These are phyloP conservation scores for Fusarium metavorans DNA, from an alignment of 2,329 filamentous ascomycete genomes.

Conservation along the genomic window DNA sequence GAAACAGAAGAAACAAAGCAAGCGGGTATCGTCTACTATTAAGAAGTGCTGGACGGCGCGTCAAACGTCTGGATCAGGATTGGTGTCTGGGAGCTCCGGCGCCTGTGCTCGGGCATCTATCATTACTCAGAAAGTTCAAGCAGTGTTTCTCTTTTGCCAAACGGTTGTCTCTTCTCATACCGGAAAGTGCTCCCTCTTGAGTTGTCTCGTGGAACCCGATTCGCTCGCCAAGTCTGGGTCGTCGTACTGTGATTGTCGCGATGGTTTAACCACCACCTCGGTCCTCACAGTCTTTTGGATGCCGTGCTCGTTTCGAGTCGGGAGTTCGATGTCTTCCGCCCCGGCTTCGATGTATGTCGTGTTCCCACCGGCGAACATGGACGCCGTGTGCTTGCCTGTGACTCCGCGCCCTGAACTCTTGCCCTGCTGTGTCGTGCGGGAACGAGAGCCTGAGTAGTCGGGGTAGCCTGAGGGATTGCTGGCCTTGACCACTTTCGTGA, in stretches of 20 bases:
- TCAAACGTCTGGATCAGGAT: not conserved
- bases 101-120: not conserved
- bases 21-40: not conserved
- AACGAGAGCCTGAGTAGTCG: slow-evolving; percentile 41
- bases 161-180: slow-evolving; percentile 9
- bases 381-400: slow-evolving; percentile 12
- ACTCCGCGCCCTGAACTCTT: slow-evolving; percentile 27
- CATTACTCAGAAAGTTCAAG: not conserved
- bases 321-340: slow-evolving; percentile 36
- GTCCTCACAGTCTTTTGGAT: slow-evolving; percentile 45
- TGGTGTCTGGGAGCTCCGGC: not conserved
- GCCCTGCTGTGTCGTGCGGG: slow-evolving; percentile 17
- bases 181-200: slow-evolving; percentile 38
- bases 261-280: slow-evolving; percentile 39
- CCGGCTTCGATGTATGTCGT: slow-evolving; percentile 41
- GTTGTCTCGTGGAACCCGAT: slow-evolving; percentile 33
- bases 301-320: slow-evolving; percentile 13
- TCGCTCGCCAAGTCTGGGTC: slow-evolving; percentile 39
- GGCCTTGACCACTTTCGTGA: slow-evolving; percentile 53
- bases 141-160: not conserved
- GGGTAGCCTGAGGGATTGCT: slow-evolving; percentile 48
- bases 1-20: not conserved
- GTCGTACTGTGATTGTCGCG: slow-evolving; percentile 32
- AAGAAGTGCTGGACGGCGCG: not conserved
- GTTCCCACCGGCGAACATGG: slow-evolving; percentile 41